phyloP scores from a whole-genome alignment of 2,329 filamentous ascomycete genomes.

The Claviceps maximensis region DNA sequence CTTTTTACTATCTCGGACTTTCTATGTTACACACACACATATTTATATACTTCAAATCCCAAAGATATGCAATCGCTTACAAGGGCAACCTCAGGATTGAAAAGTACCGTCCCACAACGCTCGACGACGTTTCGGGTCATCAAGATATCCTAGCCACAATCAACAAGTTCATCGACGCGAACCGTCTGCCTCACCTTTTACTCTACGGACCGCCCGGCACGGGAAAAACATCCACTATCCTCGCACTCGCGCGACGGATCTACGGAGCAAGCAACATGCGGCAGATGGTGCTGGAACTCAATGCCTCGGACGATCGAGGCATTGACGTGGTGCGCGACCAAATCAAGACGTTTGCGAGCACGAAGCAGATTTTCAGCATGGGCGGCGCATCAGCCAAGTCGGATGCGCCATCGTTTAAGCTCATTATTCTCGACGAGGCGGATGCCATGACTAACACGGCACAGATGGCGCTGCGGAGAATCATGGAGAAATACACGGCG shows the following conservation, averaged over 20 bases:
- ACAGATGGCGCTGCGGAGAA: conserved; percentile 90
- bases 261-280: conserved; percentile 87
- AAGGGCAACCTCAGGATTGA: conserved; percentile 56
- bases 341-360: conserved; percentile 98
- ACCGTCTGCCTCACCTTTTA: conserved; percentile 86
- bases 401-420: conserved; percentile 50
- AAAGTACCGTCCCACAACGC: conserved; percentile 82
- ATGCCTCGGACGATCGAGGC: conserved; percentile 91
- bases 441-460: conserved; percentile 99
- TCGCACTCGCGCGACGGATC: conserved; percentile 84
- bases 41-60: not conserved
- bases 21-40: not conserved
- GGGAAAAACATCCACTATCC: conserved; percentile 92
- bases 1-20: too few relatives aligned
- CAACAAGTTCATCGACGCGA: conserved; percentile 92
- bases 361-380: conserved; percentile 83
- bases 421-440: conserved; percentile 97
- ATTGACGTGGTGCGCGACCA: conserved; percentile 98
- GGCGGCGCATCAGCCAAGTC: conserved; percentile 35
- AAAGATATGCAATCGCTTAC: not conserved
- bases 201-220: conserved; percentile 95
- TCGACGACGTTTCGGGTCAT: conserved; percentile 89
- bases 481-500: conserved; percentile 98
- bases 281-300: conserved; percentile 96
- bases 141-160: conserved; percentile 96